phyloP scores from a whole-genome alignment of 2,329 filamentous ascomycete genomes.

The Ceratocystiopsis sp. region DNA sequence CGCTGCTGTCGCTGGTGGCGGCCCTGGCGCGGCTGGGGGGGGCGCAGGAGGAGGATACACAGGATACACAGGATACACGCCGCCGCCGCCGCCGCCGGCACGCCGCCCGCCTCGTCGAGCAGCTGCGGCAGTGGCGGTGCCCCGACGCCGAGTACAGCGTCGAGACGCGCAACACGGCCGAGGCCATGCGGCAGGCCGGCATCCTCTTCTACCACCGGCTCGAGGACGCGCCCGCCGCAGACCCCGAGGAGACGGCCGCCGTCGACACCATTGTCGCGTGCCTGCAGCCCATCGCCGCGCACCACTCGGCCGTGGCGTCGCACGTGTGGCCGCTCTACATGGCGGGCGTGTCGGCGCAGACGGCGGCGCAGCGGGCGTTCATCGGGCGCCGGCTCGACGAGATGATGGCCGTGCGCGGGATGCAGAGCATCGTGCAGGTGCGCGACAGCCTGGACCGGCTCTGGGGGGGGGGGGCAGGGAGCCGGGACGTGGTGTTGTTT shows the following conservation, averaged over 20 bases:
- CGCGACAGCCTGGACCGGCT: not conserved
- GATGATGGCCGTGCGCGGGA: not conserved
- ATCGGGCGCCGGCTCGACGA: not conserved
- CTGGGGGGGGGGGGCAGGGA: not conserved
- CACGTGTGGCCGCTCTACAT: constrained; percentile 5
- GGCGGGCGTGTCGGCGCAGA: not conserved
- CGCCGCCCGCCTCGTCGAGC: not conserved
- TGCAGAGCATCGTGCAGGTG: not conserved
- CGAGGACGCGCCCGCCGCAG: not conserved
- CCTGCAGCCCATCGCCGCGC: not conserved
- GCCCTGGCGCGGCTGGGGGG: not conserved
- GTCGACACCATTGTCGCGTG: not conserved
- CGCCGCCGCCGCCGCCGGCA: not conserved
- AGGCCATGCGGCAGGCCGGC: constrained; percentile 3
- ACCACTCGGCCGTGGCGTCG: constrained; percentile 1
- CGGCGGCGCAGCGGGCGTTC: not conserved
- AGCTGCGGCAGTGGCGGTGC: constrained; percentile 1
- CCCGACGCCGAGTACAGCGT: not conserved
- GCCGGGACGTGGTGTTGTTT: too few species aligned
- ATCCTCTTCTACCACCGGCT: not conserved
- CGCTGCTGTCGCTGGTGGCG: constrained; percentile 3
- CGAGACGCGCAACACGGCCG: constrained; percentile 1
- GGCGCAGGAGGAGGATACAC: not conserved
- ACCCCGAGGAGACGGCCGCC: not conserved
- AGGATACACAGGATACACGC: not conserved